These are phyloP conservation scores for Coniochaeta ligniaria DNA, from an alignment of 2,329 filamentous ascomycete genomes.

Conservation along the genomic window DNA sequence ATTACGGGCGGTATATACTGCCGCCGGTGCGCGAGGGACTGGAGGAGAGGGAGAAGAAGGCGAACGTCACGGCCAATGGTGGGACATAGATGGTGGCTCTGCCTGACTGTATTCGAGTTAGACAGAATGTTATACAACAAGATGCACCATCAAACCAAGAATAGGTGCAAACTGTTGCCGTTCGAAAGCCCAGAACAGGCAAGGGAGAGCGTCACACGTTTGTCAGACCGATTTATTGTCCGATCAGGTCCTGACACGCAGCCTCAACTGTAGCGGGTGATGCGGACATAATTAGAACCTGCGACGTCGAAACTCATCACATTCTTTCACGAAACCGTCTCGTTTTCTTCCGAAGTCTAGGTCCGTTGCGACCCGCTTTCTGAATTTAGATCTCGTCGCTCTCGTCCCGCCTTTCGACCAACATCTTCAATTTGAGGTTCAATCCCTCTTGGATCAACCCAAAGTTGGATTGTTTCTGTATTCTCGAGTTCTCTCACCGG, in stretches of 20 bases:
- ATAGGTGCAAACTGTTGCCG: too few relatives aligned
- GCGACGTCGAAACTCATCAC: too few relatives aligned
- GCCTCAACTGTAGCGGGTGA: too few relatives aligned
- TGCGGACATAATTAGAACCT: too few relatives aligned
- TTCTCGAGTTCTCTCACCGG: background rate
- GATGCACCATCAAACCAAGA: too few relatives aligned
- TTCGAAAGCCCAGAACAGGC: background rate
- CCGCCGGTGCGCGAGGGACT: conserved; percentile 36
- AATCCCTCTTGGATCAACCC: too few relatives aligned
- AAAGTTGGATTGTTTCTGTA: background rate
- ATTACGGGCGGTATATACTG: conserved; percentile 50
- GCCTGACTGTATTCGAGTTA: background rate
- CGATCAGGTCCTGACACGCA: too few relatives aligned
- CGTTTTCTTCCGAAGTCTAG: background rate
- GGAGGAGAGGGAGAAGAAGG: conserved; percentile 4
- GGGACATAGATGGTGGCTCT: background rate
- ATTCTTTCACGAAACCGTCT: background rate
- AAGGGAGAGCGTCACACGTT: too few relatives aligned
- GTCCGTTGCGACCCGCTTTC: too few relatives aligned
- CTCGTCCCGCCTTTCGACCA: background rate
- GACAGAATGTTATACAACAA: too few relatives aligned
- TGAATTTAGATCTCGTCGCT: background rate
- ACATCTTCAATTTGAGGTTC: too few relatives aligned
- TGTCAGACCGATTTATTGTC: too few relatives aligned
- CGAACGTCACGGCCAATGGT: background rate